phyloP scores from a whole-genome alignment of 2,329 filamentous ascomycete genomes.

The Ceratocystis albifundus region DNA sequence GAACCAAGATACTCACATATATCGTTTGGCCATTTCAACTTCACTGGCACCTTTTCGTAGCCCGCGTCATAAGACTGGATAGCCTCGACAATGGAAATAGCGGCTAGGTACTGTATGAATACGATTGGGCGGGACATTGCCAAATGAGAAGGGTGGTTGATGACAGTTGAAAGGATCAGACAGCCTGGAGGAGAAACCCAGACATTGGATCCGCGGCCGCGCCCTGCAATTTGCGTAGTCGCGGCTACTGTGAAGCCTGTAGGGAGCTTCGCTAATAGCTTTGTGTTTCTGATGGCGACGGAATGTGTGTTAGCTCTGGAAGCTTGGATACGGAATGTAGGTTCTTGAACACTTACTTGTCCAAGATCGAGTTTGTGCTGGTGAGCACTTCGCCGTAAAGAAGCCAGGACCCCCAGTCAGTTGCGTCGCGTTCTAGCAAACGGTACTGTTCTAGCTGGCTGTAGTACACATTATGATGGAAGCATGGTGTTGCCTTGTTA shows the following conservation, averaged over 20 bases:
- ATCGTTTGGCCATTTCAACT: conserved; percentile 96
- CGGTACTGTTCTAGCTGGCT: conserved; percentile 58
- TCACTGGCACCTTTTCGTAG: conserved; percentile 65
- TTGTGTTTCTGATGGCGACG: conserved; percentile 50
- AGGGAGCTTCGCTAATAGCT: conserved; percentile 62
- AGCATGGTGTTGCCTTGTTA: conserved; percentile 65
- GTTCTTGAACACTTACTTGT: conserved; percentile 49
- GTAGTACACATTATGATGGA: conserved; percentile 74
- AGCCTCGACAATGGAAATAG: conserved; percentile 74
- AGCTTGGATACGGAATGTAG: not conserved
- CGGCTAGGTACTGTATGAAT: conserved; percentile 87
- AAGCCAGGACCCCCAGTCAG: conserved; percentile 63
- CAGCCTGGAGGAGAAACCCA: conserved; percentile 86
- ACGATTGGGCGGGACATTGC: conserved; percentile 66
- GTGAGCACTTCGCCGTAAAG: conserved; percentile 88
- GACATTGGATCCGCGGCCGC: conserved; percentile 82
- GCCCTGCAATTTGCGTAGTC: conserved; percentile 75
- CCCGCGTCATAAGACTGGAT: conserved; percentile 67
- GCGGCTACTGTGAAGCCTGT: conserved; percentile 80
- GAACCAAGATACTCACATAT: conserved; percentile 48
- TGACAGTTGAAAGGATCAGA: conserved; percentile 76
- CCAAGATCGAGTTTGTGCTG: conserved; percentile 84
- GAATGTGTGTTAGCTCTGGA: not conserved
- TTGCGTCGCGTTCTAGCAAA: conserved; percentile 37
- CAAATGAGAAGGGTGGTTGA: conserved; percentile 69